Evolutionary conservation across 768 basidiomycete species (phyloP), one percentile per base, ranked within the genome.

Genomic region (Neoboletus brunneissimus): DNA sequence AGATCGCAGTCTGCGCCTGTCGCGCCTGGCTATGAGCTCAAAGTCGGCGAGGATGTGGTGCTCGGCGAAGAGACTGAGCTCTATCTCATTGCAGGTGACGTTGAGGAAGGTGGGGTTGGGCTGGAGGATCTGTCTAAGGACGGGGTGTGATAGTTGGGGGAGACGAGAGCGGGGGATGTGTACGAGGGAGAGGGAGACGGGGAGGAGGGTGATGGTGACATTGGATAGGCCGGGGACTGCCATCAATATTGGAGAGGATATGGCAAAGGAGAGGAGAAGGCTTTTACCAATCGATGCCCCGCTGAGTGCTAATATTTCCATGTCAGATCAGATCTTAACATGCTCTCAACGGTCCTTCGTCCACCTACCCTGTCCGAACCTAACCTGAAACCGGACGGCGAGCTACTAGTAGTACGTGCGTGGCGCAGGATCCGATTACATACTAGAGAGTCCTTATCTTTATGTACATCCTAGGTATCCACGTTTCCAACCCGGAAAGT

Each of bases 21-120:
- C 87, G 50, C 75, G 81, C 29, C 80, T 72, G 10, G 86, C 85
- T 62, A 86, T 79, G 10, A 74, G 71, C 62, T 84, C 82, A 61
- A 89, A 89, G 60, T 86, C 84, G 13, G 74, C 64, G 16, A 87
- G 77, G 54, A 76, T 67, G 56, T 75, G 73, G 53, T 83, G 77
- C 59, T 88, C 85, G 35, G 84, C 87, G 63, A 91, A 89, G 48
- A 89, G 73, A 68, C 81, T 83, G 70, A 92, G 85, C 71, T 91
- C 89, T 60, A 90, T 81, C 60, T 88, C 81, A 67, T 92, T 92
- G 73, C 81, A 87, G 51, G 87, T 88, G 54, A 90, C 78, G 64
- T 85, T 89, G 66, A 90, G 78, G 68, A 90, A 90, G 7, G 79
- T 77, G 16, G 86, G 84, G 57, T 75, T 76, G 3, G 86, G 85